Evolutionary conservation across 1,284 basidiomycete species (phyloP).

Genomic region (Cutaneotrichosporon cyanovorans): DNA sequence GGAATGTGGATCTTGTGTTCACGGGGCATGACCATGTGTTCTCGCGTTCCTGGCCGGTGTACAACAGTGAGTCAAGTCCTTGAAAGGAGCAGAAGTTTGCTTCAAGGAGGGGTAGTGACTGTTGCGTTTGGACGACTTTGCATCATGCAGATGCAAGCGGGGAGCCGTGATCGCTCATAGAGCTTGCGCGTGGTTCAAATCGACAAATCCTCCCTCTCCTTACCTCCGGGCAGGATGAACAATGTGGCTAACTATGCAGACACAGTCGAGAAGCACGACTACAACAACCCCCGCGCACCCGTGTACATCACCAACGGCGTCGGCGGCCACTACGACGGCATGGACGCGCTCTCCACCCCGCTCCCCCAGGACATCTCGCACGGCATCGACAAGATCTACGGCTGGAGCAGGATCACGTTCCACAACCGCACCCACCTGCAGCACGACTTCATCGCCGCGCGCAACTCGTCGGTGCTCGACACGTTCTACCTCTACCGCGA

Average conservation of each 20-base stretch:
- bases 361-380: slow-evolving; percentile 22
- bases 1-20: slow-evolving; percentile 38
- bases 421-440: slow-evolving; percentile 30
- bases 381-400: slow-evolving; percentile 28
- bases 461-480: slow-evolving; percentile 22
- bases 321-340: slow-evolving; percentile 37
- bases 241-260: slow-evolving; percentile 8
- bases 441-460: slow-evolving; percentile 23
- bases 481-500: slow-evolving; percentile 20
- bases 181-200: too few species aligned
- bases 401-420: slow-evolving; percentile 35
- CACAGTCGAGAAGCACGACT: slow-evolving; percentile 25
- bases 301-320: slow-evolving; percentile 36
- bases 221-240: too few species aligned
- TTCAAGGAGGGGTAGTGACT: too few species aligned
- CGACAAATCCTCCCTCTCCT: too few species aligned
- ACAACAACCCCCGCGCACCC: slow-evolving; percentile 24
- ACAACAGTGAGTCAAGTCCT: slow-evolving; percentile 24
- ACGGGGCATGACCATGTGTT: slow-evolving; percentile 41
- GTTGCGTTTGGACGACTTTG: too few species aligned
- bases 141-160: too few species aligned
- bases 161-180: too few species aligned
- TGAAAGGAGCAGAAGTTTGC: too few species aligned
- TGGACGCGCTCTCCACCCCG: slow-evolving; percentile 22
- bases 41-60: slow-evolving; percentile 33